Conservation (phyloP, 192 early-diverging fungal genomes). For the Kappamyces sp. region DNA sequence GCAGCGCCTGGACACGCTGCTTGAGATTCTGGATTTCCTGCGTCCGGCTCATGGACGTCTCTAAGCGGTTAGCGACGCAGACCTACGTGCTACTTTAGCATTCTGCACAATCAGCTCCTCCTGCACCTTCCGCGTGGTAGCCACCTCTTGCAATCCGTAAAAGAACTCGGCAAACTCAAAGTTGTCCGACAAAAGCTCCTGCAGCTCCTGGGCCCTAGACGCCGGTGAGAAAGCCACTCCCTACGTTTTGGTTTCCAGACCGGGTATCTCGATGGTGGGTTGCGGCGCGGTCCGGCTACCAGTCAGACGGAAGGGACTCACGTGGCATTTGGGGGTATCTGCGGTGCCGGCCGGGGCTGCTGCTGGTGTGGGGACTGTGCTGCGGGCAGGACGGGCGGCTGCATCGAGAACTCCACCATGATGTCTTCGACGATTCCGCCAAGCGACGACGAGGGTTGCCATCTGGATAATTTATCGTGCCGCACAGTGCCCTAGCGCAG, state of each 20-base stretch:
- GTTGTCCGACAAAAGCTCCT: constrained; percentile 22
- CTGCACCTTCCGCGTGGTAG: constrained; percentile 19
- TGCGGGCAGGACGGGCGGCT: constrained; percentile 13
- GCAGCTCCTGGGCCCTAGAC: constrained; percentile 19
- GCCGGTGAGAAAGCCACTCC: background rate
- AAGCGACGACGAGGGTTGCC: constrained; percentile 22
- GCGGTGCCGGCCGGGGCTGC: too few relatives aligned
- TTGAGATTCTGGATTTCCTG: constrained; percentile 18
- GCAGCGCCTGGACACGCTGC: constrained; percentile 3
- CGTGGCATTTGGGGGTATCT: too few relatives aligned
- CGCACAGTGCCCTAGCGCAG: background rate
- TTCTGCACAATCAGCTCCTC: constrained; percentile 17
- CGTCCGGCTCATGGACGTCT: constrained; percentile 13
- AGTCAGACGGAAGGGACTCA: too few relatives aligned
- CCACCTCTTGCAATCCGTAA: constrained; percentile 18
- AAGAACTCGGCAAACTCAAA: constrained; percentile 21
- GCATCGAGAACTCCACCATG: constrained; percentile 28
- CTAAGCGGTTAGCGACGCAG: background rate
- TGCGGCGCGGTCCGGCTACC: background rate
- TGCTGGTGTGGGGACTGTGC: background rate
- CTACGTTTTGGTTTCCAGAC: constrained; percentile 18
- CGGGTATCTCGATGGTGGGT: constrained; percentile 11
- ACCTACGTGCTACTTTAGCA: constrained; percentile 21
- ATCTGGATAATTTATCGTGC: constrained; percentile 5
- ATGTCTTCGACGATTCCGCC: constrained; percentile 54